Evolutionary conservation across 495 filamentous ascomycete species (phyloP), one percentile per base, ranked within the genome.

Genomic region (Pyrenula aspistea): DNA sequence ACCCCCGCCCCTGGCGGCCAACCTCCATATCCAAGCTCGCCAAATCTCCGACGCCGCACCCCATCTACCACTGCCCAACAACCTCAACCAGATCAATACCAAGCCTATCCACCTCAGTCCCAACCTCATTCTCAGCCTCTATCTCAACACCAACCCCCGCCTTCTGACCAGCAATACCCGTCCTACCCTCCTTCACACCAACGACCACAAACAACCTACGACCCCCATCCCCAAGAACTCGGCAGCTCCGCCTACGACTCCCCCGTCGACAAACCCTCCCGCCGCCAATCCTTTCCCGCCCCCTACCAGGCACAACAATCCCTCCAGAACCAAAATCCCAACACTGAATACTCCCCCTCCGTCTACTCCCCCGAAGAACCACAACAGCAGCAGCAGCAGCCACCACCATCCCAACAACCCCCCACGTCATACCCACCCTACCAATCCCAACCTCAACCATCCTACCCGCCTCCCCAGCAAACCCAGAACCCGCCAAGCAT

Each of bases 231-330:
- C 0, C 89, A 92, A 67, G 89, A 94, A 73, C 73, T 94, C 48
- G 86, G 87, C 25, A 90, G 89, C n/a, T 86, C 86, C 3, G 80
- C 81, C 11, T 94, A 93, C 60, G 87, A 92, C 63, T 88, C 87
- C 3, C 89, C 89, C 20, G 79, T 88, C 47, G 84, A 83, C 25
- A 42, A 42, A 42, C 31, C 31, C 31, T 71, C 76, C 31, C 71
- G 68, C 55, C 68, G 67, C 48, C 77, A 77, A 53, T 79, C 76
- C 55, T 74, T 77, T 54, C 63, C 71, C 10, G 50, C 50, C 10
- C 10, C 50, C 50, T 11, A 19, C 42, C 19, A 24, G 19, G 22
- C 22, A 51, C 69, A 71, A 55, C 72, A 69, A 50, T 73, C 71
- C 50, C 68, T 69, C 55, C 73, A 71, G 23, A 72, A 71, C 53